A percentile compares a stretch with the other conserved stretches of the same genome.
These are phyloP conservation scores for Candida tibetensis DNA, from an alignment of 805 yeast species.

Conservation along the genomic window DNA sequence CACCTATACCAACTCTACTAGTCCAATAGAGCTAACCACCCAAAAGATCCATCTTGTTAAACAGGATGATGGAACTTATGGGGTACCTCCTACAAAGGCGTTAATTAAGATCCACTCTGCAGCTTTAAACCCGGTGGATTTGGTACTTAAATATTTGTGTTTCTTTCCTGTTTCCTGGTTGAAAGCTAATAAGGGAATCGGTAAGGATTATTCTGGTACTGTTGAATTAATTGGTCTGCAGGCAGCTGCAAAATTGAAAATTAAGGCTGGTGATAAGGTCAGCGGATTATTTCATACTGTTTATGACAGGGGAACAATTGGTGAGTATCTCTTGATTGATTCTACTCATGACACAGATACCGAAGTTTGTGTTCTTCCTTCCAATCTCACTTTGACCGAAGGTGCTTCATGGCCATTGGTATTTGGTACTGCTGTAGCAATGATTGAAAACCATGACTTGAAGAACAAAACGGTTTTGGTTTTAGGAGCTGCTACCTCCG, in stretches of 20 bases:
- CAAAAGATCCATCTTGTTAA: constrained; percentile 9
- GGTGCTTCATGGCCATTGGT: constrained; percentile 69
- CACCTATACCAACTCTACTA: constrained; percentile 15
- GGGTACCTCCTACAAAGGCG: constrained; percentile 15
- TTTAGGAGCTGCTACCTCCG: constrained; percentile 73
- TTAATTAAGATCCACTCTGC: constrained; percentile 32
- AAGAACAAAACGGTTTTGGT: constrained; percentile 51
- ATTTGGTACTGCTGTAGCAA: constrained; percentile 57
- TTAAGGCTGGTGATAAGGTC: constrained; percentile 30
- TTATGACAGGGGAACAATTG: constrained; percentile 39
- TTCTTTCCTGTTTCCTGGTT: constrained; percentile 8
- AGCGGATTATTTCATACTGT: constrained; percentile 21
- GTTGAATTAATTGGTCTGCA: constrained; percentile 28
- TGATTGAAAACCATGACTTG: constrained; percentile 32
- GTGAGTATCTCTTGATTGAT: constrained; percentile 46
- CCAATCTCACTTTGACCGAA: constrained; percentile 44
- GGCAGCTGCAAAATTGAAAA: constrained; percentile 16
- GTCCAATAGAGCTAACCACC: constrained; percentile 12
- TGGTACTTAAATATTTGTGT: constrained; percentile 18
- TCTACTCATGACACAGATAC: constrained; percentile 28
- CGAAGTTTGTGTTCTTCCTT: constrained; percentile 44
- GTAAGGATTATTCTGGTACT: constrained; percentile 33
- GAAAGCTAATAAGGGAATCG: constrained; percentile 22
- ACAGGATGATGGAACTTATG: constrained; percentile 14
- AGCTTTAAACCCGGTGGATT: constrained; percentile 35